Conservation (phyloP, 768 basidiomycete species). For the Trametes cingulata region DNA sequence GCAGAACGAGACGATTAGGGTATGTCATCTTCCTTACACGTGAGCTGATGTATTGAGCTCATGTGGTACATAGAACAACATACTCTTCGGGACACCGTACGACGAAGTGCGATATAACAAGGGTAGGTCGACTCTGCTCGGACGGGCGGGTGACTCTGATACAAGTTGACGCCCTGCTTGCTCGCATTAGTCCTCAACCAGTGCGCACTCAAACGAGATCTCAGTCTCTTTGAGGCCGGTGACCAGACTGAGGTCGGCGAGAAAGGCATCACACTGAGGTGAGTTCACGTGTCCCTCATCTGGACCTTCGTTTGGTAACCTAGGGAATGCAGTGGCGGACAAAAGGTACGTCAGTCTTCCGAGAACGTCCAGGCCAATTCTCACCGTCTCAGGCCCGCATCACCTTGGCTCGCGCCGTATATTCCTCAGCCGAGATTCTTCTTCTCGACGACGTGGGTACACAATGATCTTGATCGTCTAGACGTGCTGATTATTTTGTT, state of each 20-base stretch:
- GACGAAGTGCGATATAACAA: constrained; percentile 30
- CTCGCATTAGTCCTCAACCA: constrained; percentile 35
- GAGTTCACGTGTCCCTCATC: too few species aligned
- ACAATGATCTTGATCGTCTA: background rate
- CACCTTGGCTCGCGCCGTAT: constrained; percentile 43
- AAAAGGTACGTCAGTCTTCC: constrained; percentile 35
- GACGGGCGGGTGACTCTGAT: background rate
- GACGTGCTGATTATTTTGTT: too few species aligned
- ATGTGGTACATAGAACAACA: constrained; percentile 22
- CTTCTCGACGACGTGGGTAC: constrained; percentile 41
- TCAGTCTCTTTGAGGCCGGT: constrained; percentile 49
- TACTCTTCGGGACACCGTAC: constrained; percentile 30
- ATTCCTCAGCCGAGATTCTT: constrained; percentile 38
- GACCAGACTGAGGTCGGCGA: constrained; percentile 61
- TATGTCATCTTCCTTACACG: constrained; percentile 1
- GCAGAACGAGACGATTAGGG: constrained; percentile 44
- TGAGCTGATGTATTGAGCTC: background rate
- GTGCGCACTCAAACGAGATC: constrained; percentile 46
- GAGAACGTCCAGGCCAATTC: background rate
- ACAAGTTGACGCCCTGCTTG: background rate
- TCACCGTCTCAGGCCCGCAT: constrained; percentile 33
- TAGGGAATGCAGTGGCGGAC: constrained; percentile 38
- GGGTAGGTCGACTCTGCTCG: constrained; percentile 3
- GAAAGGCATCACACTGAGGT: constrained; percentile 51
- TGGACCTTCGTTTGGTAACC: background rate